phyloP scores from a whole-genome alignment of 129 eudicot genomes.

The Chrysanthemum seticuspe region DNA sequence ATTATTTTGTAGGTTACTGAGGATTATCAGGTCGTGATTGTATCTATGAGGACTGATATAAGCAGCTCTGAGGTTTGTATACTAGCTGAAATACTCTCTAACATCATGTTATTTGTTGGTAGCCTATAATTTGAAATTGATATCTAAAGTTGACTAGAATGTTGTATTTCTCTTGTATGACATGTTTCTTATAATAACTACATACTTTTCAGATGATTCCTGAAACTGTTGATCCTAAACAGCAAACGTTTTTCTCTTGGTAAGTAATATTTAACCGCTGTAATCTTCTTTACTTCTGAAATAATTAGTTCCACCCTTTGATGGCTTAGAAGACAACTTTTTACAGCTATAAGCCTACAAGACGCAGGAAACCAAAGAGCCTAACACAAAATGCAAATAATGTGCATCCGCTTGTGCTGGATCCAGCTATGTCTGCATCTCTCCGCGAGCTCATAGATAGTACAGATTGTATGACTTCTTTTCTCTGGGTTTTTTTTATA shows the following conservation, averaged over 20 bases:
- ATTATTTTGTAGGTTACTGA: conserved; percentile 58
- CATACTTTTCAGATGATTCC: conserved; percentile 48
- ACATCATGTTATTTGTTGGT: conserved; percentile 19
- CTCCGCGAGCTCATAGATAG: conserved; percentile 47
- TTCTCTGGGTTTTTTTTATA: neutral
- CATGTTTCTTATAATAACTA: conserved; percentile 20
- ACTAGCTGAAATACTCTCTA: conserved; percentile 1
- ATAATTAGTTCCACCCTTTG: conserved; percentile 1
- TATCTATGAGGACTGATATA: conserved; percentile 63
- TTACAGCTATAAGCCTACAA: conserved; percentile 54
- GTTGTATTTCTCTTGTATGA: neutral
- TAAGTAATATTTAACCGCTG: conserved; percentile 25
- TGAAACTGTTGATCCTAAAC: conserved; percentile 77
- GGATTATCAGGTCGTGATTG: conserved; percentile 83
- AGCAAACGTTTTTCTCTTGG: conserved; percentile 68
- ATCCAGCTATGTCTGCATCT: conserved; percentile 50
- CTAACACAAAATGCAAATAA: conserved; percentile 49
- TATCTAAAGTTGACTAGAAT: neutral
- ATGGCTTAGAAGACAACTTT: conserved; percentile 18
- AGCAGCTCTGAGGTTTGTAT: conserved; percentile 74
- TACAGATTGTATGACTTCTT: conserved; percentile 52
- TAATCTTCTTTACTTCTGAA: conserved; percentile 9
- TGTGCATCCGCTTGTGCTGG: conserved; percentile 63
- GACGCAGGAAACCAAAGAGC: conserved; percentile 52
- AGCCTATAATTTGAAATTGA: neutral